Evolutionary conservation across 169 alveolate genomes (phyloP).

Genomic region (Besnoitia besnoiti): DNA sequence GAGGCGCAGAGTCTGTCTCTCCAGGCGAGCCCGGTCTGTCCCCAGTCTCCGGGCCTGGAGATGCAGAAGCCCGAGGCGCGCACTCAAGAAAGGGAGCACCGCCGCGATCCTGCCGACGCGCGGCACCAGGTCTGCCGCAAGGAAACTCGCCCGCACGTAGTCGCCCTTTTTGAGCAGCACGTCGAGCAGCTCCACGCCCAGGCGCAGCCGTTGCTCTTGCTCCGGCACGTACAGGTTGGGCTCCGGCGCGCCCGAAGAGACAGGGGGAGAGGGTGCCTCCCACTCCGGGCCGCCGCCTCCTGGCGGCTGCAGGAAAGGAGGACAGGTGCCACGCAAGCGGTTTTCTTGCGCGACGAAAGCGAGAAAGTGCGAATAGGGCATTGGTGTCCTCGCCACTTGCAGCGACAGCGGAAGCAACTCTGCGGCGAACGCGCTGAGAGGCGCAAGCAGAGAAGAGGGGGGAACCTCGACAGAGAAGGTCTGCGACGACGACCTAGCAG

Average conservation of each 20-base stretch:
- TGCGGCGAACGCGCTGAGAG: neutral
- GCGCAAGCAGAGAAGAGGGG: neutral
- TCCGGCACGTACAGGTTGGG: conserved; percentile 15
- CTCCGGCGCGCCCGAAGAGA: neutral
- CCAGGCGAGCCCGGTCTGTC: neutral
- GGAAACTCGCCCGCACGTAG: neutral
- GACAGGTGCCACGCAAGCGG: neutral
- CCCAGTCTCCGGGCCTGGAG: conserved; percentile 9
- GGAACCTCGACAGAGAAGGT: neutral
- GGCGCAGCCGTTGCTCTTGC: conserved; percentile 23
- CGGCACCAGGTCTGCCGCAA: neutral
- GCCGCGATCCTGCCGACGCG: neutral
- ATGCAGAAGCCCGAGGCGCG: conserved; percentile 28
- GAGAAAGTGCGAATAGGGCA: neutral
- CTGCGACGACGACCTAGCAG: neutral
- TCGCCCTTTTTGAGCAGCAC: neutral
- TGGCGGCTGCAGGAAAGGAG: neutral
- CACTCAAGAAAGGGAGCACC: conserved; percentile 5
- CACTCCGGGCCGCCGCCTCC: neutral
- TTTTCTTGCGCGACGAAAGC: neutral
- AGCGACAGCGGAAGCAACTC: neutral
- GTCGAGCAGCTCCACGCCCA: conserved; percentile 17
- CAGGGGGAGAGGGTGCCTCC: neutral
- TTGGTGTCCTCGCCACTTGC: neutral
- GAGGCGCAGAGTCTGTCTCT: neutral